Evolutionary conservation across 768 basidiomycete species (phyloP).

Genomic region (Mrakia gelida): DNA sequence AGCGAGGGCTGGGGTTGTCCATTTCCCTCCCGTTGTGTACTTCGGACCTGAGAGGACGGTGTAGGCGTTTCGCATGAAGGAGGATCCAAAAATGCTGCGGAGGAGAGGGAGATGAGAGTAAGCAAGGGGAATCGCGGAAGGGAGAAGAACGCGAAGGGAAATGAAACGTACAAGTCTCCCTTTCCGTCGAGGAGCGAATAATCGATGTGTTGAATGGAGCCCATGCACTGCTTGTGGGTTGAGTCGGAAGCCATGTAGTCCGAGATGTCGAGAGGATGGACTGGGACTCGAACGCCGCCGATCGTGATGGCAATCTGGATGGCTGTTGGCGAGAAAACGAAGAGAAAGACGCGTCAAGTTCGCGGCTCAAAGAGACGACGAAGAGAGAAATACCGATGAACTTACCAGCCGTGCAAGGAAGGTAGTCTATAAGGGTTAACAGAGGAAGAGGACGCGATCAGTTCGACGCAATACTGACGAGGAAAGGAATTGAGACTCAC

Average conservation of each 20-base stretch:
- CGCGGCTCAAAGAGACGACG: not conserved
- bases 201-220: conserved; percentile 10
- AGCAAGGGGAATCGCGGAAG: not conserved
- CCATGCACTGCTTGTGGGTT: conserved; percentile 24
- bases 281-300: conserved; percentile 15
- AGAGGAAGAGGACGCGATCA: not conserved
- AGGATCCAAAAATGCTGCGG: conserved; percentile 22
- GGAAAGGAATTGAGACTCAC: not conserved
- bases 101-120: not conserved
- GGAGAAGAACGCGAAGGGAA: not conserved
- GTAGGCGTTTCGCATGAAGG: conserved; percentile 32
- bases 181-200: conserved; percentile 17
- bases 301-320: conserved; percentile 25
- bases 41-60: conserved; percentile 28
- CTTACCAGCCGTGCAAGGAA: not conserved
- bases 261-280: conserved; percentile 28
- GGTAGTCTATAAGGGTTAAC: not conserved
- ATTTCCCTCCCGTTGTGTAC: conserved; percentile 12
- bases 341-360: not conserved
- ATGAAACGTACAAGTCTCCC: conserved; percentile 28
- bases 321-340: not conserved
- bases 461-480: not conserved
- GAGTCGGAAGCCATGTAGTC: conserved; percentile 15
- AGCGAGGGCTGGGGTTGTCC: conserved; percentile 22
- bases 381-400: not conserved